A percentile compares a stretch with the other conserved stretches of the same genome.
phyloP scores from a whole-genome alignment of 345 rosid species.

The Eucalyptus pumila region DNA sequence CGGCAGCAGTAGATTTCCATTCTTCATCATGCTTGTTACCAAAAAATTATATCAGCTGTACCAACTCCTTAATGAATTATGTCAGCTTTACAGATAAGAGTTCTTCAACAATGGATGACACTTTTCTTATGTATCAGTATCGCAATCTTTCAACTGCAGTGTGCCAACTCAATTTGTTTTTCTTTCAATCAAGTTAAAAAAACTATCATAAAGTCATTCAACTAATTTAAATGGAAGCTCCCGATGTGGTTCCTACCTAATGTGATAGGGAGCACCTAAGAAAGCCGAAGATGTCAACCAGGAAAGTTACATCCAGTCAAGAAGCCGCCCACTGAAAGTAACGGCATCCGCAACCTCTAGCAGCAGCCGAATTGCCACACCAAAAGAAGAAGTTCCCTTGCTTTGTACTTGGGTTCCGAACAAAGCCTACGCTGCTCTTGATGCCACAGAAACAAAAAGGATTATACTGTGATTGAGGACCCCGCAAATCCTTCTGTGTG shows the following conservation, averaged over 20 bases:
- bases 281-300: not conserved
- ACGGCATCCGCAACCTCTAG: slow-evolving; percentile 12
- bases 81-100: slow-evolving; percentile 19
- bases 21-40: not conserved
- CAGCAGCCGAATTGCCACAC: slow-evolving; percentile 32
- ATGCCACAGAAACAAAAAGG: slow-evolving; percentile 29
- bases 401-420: slow-evolving; percentile 22
- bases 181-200: not conserved
- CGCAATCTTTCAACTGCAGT: not conserved
- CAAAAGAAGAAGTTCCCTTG: slow-evolving; percentile 23
- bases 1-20: not conserved
- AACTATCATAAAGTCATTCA: not conserved
- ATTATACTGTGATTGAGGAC: slow-evolving; percentile 6
- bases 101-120: not conserved
- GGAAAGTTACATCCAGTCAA: not conserved
- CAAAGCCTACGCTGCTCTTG: slow-evolving; percentile 15
- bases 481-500: not conserved
- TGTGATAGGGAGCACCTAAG: not conserved
- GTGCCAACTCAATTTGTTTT: not conserved
- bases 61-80: not conserved
- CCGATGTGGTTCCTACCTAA: not conserved
- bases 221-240: not conserved
- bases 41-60: not conserved
- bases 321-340: slow-evolving; percentile 28
- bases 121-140: not conserved